Evolutionary conservation across 768 basidiomycete species (phyloP).

Genomic region (Myochromella boudieri): DNA sequence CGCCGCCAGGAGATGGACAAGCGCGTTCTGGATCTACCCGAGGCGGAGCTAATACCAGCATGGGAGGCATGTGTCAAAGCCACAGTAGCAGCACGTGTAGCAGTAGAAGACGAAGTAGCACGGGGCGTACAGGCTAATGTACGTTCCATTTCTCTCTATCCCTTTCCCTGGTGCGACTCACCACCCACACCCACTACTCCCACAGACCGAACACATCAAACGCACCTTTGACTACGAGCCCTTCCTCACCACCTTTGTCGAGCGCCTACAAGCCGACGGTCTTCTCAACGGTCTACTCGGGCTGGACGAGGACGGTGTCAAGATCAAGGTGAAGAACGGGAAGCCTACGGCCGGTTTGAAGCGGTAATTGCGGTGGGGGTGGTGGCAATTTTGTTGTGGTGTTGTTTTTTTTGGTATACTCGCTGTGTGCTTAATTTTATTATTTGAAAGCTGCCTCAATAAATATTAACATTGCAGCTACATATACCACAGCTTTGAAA

Average conservation of each 20-base stretch:
- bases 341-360: too few species aligned
- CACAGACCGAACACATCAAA: slow-evolving; percentile 55
- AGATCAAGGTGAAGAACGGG: too few species aligned
- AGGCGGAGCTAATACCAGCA: slow-evolving; percentile 30
- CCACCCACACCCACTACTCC: too few species aligned
- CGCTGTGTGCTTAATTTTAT: too few species aligned
- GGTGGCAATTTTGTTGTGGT: too few species aligned
- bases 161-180: not conserved
- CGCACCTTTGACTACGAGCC: slow-evolving; percentile 66
- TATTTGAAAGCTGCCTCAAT: too few species aligned
- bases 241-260: slow-evolving; percentile 49
- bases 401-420: too few species aligned
- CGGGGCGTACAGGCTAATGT: slow-evolving; percentile 47
- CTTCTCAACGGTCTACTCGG: slow-evolving; percentile 45
- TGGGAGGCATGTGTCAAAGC: slow-evolving; percentile 50
- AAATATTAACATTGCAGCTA: too few species aligned
- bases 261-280: slow-evolving; percentile 43
- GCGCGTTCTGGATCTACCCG: slow-evolving; percentile 43
- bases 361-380: too few species aligned
- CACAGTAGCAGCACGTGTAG: slow-evolving; percentile 37
- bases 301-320: slow-evolving; percentile 33
- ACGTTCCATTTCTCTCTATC: slow-evolving; percentile 19
- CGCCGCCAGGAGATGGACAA: slow-evolving; percentile 42
- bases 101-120: slow-evolving; percentile 49
- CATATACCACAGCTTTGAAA: too few species aligned